Conservation (phyloP, 257 asterid genomes). For the Nicotiana tomentosiformis region DNA sequence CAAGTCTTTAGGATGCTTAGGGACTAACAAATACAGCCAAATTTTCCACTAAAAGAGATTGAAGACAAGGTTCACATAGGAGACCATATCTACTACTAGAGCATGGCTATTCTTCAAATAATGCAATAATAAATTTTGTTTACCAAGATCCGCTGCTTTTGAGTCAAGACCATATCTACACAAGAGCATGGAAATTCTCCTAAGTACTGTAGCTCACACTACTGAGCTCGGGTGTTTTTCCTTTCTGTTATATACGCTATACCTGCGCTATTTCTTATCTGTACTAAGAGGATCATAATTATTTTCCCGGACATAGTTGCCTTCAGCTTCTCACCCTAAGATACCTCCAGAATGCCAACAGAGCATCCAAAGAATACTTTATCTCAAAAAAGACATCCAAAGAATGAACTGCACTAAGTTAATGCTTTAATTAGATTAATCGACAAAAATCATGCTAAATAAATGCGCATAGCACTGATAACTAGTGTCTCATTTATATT, state of each 20-base stretch:
- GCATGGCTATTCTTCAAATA: background rate
- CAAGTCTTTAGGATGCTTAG: background rate
- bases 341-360: background rate
- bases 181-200: background rate
- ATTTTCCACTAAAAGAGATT: background rate
- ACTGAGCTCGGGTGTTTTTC: background rate
- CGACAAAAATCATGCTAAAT: background rate
- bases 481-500: background rate
- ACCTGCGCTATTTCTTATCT: background rate
- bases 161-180: background rate
- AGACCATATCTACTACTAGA: slow-evolving; percentile 1
- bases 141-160: background rate
- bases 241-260: background rate
- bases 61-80: slow-evolving; percentile 8
- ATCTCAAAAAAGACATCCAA: background rate
- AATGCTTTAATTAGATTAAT: background rate
- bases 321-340: background rate
- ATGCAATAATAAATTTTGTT: background rate
- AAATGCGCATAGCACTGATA: background rate
- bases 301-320: background rate
- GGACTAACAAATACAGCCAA: background rate
- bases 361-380: background rate
- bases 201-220: background rate
- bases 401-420: background rate
- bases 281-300: background rate